Evolutionary conservation across 345 rosid genomes (phyloP).

Genomic region (Cardamine chenopodiifolia): DNA sequence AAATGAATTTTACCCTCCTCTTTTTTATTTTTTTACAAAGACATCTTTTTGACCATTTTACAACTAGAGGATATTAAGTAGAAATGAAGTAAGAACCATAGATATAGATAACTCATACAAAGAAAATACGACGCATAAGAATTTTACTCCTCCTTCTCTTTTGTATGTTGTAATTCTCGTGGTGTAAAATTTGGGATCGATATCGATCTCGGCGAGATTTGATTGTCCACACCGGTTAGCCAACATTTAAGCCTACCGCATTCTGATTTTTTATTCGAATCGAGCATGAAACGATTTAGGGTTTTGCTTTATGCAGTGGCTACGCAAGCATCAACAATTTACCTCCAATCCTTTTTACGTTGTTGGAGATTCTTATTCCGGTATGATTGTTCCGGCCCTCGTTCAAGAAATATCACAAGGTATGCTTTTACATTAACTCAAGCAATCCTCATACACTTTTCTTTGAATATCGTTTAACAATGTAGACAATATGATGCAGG

Average conservation of each 20-base stretch:
- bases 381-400: conserved; percentile 54
- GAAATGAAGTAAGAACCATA: too few species aligned
- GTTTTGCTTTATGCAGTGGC: conserved; percentile 51
- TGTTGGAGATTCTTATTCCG: conserved; percentile 72
- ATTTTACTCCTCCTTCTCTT: too few species aligned
- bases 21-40: too few species aligned
- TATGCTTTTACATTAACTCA: not conserved
- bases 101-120: too few species aligned
- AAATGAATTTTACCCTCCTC: too few species aligned
- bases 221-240: not conserved
- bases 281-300: not conserved
- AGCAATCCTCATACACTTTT: not conserved
- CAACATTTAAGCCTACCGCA: not conserved
- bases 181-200: not conserved
- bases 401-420: conserved; percentile 47
- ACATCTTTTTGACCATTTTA: too few species aligned
- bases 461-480: not conserved
- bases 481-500: not conserved
- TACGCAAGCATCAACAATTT: conserved; percentile 55
- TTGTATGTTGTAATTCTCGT: too few species aligned
- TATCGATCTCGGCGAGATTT: not conserved
- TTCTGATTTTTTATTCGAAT: not conserved
- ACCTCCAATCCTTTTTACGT: conserved; percentile 53
- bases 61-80: too few species aligned
- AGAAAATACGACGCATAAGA: too few species aligned